Base-by-base conservation (phyloP, 2,329 filamentous ascomycete genomes). In the Cadophora malorum region DNA sequence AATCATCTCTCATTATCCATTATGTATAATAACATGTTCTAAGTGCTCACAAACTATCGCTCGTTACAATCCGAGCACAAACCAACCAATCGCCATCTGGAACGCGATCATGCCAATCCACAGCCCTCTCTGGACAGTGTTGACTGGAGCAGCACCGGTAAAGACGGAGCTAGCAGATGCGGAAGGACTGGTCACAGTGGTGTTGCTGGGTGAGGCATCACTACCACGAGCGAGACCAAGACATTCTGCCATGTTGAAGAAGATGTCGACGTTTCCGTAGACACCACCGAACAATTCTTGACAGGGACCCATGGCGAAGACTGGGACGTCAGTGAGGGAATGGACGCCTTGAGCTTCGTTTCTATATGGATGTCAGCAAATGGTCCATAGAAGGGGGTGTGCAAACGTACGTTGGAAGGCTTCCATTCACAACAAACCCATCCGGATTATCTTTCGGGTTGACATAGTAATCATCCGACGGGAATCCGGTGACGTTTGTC, bases 221-320 rank as follows among this genome's bases (percentile, higher is more conserved):
- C 63, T 68, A 1, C 62, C 21, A 21, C 71, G 67, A n/a, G 68
- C 73, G 25, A 75, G 72, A 31, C 74, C 73, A 21, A 75, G 63
- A 61, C 74, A 76, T 45, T 73, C 71, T 0, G 74, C 74, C 70
- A 93, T 91, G 78, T 89, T 88, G 80, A 89, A 93, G 74, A 93
- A 93, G 71, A 93, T 82, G 70, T 93, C 91, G 56, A 92, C 85
- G 76, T 88, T 91, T 78, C 83, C 88, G 72, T 89, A 92, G 3
- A 90, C 86, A 65, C 91, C 91, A 4, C 89, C 87, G 77, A 96
- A 96, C 16, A 85, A 80, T 74, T 92, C 89, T 78, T 93, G 90
- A 81, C 92, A 95, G 6, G 92, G 92, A 0, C 92, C 92, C 82
- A 86, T 85, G 0, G 91, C 90, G 74, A 91, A 95, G 23, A 96